Base-by-base conservation (phyloP, 306 rosid species). In the Gleditsia sinensis region DNA sequence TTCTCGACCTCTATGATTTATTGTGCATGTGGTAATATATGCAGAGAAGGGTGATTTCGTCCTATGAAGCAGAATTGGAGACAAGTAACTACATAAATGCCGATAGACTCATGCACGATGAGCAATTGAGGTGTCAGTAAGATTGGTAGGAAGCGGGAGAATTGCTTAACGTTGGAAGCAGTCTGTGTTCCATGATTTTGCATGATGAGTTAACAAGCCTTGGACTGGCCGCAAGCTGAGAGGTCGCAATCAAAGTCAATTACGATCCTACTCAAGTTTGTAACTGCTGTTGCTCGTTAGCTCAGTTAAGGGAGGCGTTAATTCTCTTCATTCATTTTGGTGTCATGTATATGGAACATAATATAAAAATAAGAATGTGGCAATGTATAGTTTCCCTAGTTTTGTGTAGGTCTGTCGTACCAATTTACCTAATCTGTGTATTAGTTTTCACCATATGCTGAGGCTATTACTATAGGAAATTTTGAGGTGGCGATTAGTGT, bases 21-120 rank as follows among this genome's bases (percentile, higher is more conserved):
- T 28, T 56, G 45, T 34, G 69, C 46, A 14, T 72, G 6, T 21
- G 43, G 20, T 59, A 3, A 25, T 78, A 68, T 48, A 55, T 74
- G 66, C 89, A 91, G 96, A 85, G 87, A 68, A 86, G 34, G 80
- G 20, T 85, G 74, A 90, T 91, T 48, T 84, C 92, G 59, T 86
- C 91, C 25, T 75, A 83, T 17, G 88, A 86, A 50, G 57, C 42
- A 16, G 91, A 81, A n/a, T 24, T 39, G 0, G 88, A 83, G 56
- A 59, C 78, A 55, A 55, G 50, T 43, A 74, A 43, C 75, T 61
- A 43, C 23, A 36, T 71, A 34, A 66, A 71, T 55, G 75, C 67
- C 25, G 78, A 59, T 57, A 83, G 69, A 75, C 27, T 49, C 62
- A 12, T 79, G 54, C 40, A 39, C 9, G 66, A 71, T 8, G 82